Conservation (phyloP, 305 asterid genomes). For the Fraxinus angustifolia region DNA sequence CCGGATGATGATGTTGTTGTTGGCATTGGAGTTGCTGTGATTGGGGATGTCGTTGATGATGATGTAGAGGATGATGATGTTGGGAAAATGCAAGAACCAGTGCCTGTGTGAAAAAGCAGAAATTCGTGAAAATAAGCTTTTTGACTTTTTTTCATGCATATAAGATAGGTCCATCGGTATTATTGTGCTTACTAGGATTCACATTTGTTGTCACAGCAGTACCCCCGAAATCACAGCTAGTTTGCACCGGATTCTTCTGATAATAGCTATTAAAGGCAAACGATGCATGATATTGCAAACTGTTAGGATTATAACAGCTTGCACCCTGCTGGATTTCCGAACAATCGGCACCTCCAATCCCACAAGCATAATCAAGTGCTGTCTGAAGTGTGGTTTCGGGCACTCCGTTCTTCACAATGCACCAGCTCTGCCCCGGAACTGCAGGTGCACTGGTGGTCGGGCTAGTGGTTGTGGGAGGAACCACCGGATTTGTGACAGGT, state of each 20-base stretch:
- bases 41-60: constrained; percentile 24
- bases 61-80: constrained; percentile 21
- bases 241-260: constrained; percentile 52
- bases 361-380: constrained; percentile 81
- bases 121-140: neutral
- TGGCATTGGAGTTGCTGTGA: constrained; percentile 21
- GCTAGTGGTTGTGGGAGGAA: constrained; percentile 30
- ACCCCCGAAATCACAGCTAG: constrained; percentile 78
- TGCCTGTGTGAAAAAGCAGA: constrained; percentile 25
- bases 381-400: constrained; percentile 46
- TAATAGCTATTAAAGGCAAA: constrained; percentile 73
- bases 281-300: constrained; percentile 68
- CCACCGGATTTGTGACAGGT: constrained; percentile 36
- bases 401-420: constrained; percentile 63
- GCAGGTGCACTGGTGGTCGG: constrained; percentile 30
- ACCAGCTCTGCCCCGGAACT: constrained; percentile 65
- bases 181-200: constrained; percentile 66
- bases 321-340: constrained; percentile 67
- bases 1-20: constrained; percentile 38
- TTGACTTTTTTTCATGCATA: neutral
- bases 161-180: neutral
- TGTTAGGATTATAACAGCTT: constrained; percentile 58
- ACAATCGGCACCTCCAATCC: constrained; percentile 74
- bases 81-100: constrained; percentile 37
- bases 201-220: constrained; percentile 46